Evolutionary conservation across 495 filamentous ascomycete genomes (phyloP), one percentile per base, ranked within the genome.

Genomic region (Usnea hakonensis): DNA sequence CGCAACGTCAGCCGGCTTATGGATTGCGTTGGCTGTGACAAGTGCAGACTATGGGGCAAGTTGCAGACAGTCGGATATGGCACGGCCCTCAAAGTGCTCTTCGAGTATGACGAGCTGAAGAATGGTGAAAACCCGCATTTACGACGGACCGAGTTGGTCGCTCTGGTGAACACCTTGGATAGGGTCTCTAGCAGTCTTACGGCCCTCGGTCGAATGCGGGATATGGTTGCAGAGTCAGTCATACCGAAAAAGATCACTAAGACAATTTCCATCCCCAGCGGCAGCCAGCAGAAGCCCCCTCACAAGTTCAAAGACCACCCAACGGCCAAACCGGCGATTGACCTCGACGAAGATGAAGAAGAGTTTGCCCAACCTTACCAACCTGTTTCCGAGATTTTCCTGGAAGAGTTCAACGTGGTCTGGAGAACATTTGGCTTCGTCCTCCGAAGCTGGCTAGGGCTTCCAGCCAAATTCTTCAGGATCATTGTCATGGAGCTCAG

Each of bases 1-100:
- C 83, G 94, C 66, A 98, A 98, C 66, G 90, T 98, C 58, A 91
- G 87, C 66, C 84, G 94, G 26, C 77, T 97, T 67, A 98, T 98
- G 94, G 94, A 98, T 75, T 98, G 94, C 73, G 94, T 97, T 19
- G 94, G 94, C 26, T 98, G 94, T 74, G 94, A 98, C 77, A 98
- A 98, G 76, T 98, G 94, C 76, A 85, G 94, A 19, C 84, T 98
- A 4, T 98, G 94, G 95, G 94, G 94, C 55, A 98, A 97, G 74
- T 74, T 98, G n/a, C 94, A 98, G 72, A 94, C 91, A 8, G 89
- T 88, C 23, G 94, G 94, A 19, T 97, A 96, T 69, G 95, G 94
- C 38, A 91, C 94, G 2, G 94, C 94, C 13, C 75, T 98, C 40
- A 98, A 98, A 74, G 86, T 98, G 2, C 79, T 98, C 3, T 98